Percentiles rank a stretch among this genome's conserved stretches.
phyloP scores from a whole-genome alignment of 352 stramenopile species.

The Globisporangium nunn region DNA sequence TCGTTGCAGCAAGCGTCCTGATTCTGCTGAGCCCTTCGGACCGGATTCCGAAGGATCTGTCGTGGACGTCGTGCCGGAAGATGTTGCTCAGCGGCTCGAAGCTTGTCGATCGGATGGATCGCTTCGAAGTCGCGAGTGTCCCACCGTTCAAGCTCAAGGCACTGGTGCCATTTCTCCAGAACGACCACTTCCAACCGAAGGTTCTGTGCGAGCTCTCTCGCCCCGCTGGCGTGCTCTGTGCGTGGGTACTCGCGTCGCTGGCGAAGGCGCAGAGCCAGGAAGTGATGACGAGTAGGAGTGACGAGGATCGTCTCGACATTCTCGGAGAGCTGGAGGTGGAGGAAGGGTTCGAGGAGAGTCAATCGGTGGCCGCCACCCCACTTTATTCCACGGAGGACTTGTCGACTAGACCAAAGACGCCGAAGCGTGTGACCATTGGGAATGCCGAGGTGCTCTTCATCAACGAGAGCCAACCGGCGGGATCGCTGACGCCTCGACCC shows the following conservation, averaged over 20 bases:
- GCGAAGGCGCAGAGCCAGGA: slow-evolving; percentile 31
- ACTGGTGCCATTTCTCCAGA: slow-evolving; percentile 59
- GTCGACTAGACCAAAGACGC: slow-evolving; percentile 16
- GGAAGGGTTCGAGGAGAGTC: slow-evolving; percentile 21
- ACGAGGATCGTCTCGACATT: slow-evolving; percentile 43
- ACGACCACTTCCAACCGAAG: slow-evolving; percentile 62
- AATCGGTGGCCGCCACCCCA: neutral
- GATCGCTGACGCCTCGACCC: slow-evolving; percentile 12
- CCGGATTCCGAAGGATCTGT: slow-evolving; percentile 62
- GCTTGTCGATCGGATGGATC: slow-evolving; percentile 40
- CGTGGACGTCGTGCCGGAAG: slow-evolving; percentile 55
- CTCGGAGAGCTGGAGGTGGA: slow-evolving; percentile 55
- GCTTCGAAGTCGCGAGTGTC: slow-evolving; percentile 29
- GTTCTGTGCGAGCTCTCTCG: slow-evolving; percentile 46
- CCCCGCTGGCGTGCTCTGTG: slow-evolving; percentile 47
- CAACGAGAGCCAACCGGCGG: slow-evolving; percentile 60
- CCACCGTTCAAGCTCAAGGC: slow-evolving; percentile 72
- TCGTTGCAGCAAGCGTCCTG: slow-evolving; percentile 52
- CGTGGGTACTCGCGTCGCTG: slow-evolving; percentile 52
- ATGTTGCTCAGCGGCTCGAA: slow-evolving; percentile 45
- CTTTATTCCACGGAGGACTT: slow-evolving; percentile 1
- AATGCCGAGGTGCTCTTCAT: slow-evolving; percentile 63
- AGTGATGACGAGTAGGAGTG: slow-evolving; percentile 16
- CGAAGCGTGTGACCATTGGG: slow-evolving; percentile 58
- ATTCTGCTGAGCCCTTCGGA: slow-evolving; percentile 69